Evolutionary conservation across 495 filamentous ascomycete species (phyloP).

Genomic region (Xylaria sp.): DNA sequence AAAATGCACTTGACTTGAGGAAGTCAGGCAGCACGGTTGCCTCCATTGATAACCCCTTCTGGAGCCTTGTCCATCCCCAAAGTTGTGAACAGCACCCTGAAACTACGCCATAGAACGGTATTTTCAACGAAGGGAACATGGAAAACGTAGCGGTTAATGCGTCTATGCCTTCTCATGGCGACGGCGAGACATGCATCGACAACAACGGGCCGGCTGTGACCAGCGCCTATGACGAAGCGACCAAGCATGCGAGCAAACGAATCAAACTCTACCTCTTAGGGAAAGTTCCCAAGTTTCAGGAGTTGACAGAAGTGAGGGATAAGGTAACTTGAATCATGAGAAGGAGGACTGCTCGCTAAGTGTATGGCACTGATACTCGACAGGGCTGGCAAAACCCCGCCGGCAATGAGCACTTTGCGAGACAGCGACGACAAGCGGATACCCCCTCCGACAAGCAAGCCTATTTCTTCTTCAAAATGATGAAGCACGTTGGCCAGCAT

Average conservation of each 20-base stretch:
- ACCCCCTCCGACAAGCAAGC: conserved; percentile 27
- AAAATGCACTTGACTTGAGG: not conserved
- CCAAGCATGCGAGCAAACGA: not conserved
- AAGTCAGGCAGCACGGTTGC: not conserved
- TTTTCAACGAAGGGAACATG: not conserved
- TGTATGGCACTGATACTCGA: not conserved
- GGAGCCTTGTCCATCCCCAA: not conserved
- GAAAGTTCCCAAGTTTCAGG: not conserved
- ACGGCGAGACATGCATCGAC: not conserved
- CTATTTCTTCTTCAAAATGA: conserved; percentile 25
- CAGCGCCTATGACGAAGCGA: not conserved
- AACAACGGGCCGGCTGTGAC: not conserved
- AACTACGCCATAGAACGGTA: not conserved
- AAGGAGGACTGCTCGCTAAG: not conserved
- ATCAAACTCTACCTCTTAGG: conserved; percentile 13
- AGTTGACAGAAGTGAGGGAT: conserved; percentile 5
- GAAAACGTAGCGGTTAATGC: not conserved
- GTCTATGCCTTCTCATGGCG: not conserved
- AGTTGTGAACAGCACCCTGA: not conserved
- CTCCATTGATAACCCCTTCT: not conserved
- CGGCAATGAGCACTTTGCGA: conserved; percentile 51
- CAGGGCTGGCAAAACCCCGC: conserved; percentile 54
- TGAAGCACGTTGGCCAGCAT: conserved; percentile 29
- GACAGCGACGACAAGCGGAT: conserved; percentile 48
- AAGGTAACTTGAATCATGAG: not conserved